A percentile compares a stretch with the other conserved stretches of the same genome.
Conservation (phyloP, 352 stramenopile species). For the Globisporangium heterothallicum region DNA sequence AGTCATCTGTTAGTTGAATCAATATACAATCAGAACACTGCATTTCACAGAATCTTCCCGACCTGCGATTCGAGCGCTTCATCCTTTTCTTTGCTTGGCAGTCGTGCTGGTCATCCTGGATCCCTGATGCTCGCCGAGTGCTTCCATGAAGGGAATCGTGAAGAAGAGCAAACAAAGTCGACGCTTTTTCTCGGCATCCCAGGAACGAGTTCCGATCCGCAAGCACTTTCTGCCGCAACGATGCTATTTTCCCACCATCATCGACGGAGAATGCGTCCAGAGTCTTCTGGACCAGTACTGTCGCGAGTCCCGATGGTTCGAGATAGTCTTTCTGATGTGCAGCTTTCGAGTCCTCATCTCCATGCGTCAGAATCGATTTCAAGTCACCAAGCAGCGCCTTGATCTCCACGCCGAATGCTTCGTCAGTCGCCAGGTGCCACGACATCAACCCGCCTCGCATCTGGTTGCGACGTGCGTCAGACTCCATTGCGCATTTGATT, state of each 20-base stretch:
- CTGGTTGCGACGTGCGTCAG: not conserved
- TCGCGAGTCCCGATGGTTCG: too few species aligned
- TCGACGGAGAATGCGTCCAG: not conserved
- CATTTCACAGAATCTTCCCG: too few species aligned
- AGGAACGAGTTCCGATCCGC: conserved; percentile 8
- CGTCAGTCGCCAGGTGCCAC: conserved; percentile 18
- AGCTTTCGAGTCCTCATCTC: too few species aligned
- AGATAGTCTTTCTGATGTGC: too few species aligned
- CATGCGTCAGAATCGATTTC: too few species aligned
- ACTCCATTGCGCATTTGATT: not conserved
- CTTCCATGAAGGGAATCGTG: not conserved
- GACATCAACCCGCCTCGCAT: conserved; percentile 20
- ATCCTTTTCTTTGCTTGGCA: not conserved
- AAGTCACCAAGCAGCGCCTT: not conserved
- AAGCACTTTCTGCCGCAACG: not conserved
- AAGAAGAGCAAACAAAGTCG: conserved; percentile 1
- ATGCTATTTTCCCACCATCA: not conserved
- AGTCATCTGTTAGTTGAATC: too few species aligned
- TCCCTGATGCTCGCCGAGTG: not conserved
- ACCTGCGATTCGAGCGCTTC: not conserved
- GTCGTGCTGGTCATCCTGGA: not conserved
- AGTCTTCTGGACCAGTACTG: not conserved
- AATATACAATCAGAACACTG: too few species aligned
- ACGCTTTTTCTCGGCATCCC: not conserved
- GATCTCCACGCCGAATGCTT: not conserved